These are phyloP conservation scores for Xylariaceae sp. DNA, from an alignment of 2,329 filamentous ascomycete genomes.

Conservation along the genomic window DNA sequence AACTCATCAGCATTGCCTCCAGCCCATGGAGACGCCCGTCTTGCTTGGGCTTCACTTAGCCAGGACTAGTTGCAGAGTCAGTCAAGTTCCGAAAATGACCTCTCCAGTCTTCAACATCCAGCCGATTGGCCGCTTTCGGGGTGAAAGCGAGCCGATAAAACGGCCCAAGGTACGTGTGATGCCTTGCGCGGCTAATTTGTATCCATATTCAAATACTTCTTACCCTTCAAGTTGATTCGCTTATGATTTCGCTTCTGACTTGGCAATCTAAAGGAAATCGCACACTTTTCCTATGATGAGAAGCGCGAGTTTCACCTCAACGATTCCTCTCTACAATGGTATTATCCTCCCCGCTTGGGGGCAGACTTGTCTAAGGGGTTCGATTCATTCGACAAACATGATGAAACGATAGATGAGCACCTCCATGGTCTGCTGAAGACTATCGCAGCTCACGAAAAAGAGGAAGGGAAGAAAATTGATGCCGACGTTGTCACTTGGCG, in stretches of 20 bases:
- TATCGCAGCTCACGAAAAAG: constrained; percentile 66
- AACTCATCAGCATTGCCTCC: background rate
- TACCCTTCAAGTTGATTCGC: background rate
- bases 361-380: constrained; percentile 76
- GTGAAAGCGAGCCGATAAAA: constrained; percentile 63
- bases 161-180: constrained; percentile 59
- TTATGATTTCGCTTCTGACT: background rate
- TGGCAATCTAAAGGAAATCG: constrained; percentile 62
- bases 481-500: constrained; percentile 87
- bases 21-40: background rate
- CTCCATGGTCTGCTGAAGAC: constrained; percentile 76
- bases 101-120: constrained; percentile 54
- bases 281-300: constrained; percentile 89
- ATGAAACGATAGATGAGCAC: constrained; percentile 80
- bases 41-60: background rate
- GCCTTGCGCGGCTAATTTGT: background rate
- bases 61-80: background rate
- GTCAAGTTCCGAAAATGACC: constrained; percentile 4
- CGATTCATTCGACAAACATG: constrained; percentile 73
- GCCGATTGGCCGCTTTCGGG: constrained; percentile 63
- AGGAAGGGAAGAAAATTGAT: constrained; percentile 60
- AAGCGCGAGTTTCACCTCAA: constrained; percentile 71
- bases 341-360: constrained; percentile 69
- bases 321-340: constrained; percentile 77
- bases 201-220: background rate